These are phyloP conservation scores for Aspergillus homomorphus DNA, from an alignment of 495 filamentous ascomycete genomes.

Conservation along the genomic window DNA sequence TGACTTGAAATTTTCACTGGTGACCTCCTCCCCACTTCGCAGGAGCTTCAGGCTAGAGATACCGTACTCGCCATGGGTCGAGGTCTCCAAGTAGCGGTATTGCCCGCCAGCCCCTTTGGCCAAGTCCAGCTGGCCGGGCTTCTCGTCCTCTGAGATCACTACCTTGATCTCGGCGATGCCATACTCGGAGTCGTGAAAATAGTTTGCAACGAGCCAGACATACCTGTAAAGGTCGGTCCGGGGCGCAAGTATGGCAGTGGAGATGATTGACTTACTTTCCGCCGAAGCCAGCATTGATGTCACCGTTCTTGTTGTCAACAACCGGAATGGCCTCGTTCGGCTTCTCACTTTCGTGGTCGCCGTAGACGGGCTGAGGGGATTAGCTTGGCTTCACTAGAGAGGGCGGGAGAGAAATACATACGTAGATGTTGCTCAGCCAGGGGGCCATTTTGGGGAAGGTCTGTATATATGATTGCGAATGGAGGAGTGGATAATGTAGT, in stretches of 20 bases:
- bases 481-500: too few species aligned
- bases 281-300: not conserved
- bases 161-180: not conserved
- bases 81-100: not conserved
- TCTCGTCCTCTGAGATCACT: not conserved
- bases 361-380: not conserved
- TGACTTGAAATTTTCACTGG: not conserved
- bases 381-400: not conserved
- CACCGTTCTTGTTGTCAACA: not conserved
- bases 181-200: not conserved
- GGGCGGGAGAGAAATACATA: not conserved
- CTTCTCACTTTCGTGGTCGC: not conserved
- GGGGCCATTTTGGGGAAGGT: too few species aligned
- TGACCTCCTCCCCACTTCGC: not conserved
- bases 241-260: not conserved
- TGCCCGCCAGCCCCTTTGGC: not conserved
- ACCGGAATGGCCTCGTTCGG: not conserved
- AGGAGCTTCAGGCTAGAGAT: not conserved
- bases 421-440: not conserved
- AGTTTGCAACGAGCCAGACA: not conserved
- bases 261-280: not conserved
- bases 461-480: too few species aligned
- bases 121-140: not conserved
- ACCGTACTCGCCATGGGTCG: not conserved
- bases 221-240: not conserved